These are phyloP conservation scores for Urochloa ruziziensis DNA, from an alignment of 176 grass and related monocot genomes.

Conservation along the genomic window DNA sequence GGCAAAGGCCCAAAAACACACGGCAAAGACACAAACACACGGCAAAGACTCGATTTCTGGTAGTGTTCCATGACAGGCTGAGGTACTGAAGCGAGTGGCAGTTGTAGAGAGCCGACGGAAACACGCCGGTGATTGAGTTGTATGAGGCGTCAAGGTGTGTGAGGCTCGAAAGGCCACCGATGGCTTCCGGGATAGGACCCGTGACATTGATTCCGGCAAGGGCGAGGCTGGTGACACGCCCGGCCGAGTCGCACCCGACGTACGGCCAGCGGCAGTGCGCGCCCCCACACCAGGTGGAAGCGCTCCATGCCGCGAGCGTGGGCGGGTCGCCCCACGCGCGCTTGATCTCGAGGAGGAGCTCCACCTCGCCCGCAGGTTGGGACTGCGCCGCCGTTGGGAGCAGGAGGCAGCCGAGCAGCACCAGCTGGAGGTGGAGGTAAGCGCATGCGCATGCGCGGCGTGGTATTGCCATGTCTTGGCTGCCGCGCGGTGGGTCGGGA, in stretches of 20 bases:
- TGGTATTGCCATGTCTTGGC: background rate
- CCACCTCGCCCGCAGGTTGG: slow-evolving; percentile 9
- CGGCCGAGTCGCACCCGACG: slow-evolving; percentile 26
- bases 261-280: slow-evolving; percentile 51
- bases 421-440: background rate
- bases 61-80: slow-evolving; percentile 37
- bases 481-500: no score
- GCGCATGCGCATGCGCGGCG: background rate
- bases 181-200: slow-evolving; percentile 21
- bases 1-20: no score
- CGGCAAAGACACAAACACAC: no score
- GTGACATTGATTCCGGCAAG: slow-evolving; percentile 14
- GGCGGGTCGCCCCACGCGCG: slow-evolving; percentile 24
- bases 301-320: slow-evolving; percentile 39
- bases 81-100: slow-evolving; percentile 32
- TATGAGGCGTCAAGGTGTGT: background rate
- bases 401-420: background rate
- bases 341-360: slow-evolving; percentile 48
- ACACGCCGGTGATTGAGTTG: background rate
- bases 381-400: background rate
- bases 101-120: slow-evolving; percentile 33
- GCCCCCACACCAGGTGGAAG: background rate
- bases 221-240: slow-evolving; percentile 15
- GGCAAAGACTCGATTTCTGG: no score
- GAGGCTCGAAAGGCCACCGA: slow-evolving; percentile 31